Conservation (phyloP, 2,329 filamentous ascomycete species). For the Cucurbitaria berberidis region DNA sequence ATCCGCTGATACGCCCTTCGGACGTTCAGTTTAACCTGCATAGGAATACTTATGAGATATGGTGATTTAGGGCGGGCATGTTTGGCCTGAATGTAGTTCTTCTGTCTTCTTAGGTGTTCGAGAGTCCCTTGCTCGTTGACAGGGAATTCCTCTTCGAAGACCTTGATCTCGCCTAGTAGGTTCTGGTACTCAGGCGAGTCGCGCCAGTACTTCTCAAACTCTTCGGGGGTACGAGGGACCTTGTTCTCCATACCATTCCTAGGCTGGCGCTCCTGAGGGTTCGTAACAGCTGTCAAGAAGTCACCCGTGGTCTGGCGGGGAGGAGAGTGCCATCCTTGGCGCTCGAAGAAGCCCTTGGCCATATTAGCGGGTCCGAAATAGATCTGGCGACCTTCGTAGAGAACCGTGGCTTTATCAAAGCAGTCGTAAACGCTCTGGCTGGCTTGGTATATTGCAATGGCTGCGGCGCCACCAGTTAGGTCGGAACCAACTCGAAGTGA, state of each 20-base stretch:
- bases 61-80: constrained; percentile 62
- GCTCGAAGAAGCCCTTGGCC: constrained; percentile 70
- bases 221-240: constrained; percentile 56
- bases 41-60: constrained; percentile 62
- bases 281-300: constrained; percentile 76
- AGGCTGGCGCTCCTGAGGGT: constrained; percentile 52
- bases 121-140: constrained; percentile 48
- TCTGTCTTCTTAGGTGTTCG: constrained; percentile 50
- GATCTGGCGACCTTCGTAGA: constrained; percentile 80
- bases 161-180: constrained; percentile 57
- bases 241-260: constrained; percentile 51
- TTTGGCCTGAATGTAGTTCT: constrained; percentile 60
- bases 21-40: constrained; percentile 47
- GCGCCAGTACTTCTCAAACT: constrained; percentile 60
- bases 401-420: constrained; percentile 76
- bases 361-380: constrained; percentile 70
- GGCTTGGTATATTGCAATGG: constrained; percentile 65
- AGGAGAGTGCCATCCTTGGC: constrained; percentile 72
- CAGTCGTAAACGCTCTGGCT: constrained; percentile 60
- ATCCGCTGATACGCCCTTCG: constrained; percentile 44
- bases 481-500: constrained; percentile 59
- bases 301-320: constrained; percentile 73
- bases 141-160: constrained; percentile 57
- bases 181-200: constrained; percentile 55
- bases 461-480: constrained; percentile 56